phyloP scores from a whole-genome alignment of 495 filamentous ascomycete genomes.

The Aspergillus baeticus region DNA sequence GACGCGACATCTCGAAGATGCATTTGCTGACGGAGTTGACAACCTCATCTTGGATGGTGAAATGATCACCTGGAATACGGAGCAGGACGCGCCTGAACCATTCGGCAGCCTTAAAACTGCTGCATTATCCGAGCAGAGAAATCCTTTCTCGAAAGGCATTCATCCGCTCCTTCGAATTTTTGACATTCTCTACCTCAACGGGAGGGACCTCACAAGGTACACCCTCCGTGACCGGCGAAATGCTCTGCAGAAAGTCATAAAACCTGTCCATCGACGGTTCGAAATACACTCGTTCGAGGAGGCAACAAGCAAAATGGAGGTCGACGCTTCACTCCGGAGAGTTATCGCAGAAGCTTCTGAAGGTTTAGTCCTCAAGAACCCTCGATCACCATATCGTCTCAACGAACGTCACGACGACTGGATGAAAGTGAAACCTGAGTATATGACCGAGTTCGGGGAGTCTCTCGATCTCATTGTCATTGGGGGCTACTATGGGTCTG shows the following conservation, averaged over 20 bases:
- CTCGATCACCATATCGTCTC: conserved; percentile 77
- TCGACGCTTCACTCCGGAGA: conserved; percentile 75
- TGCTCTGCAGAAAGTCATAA: conserved; percentile 68
- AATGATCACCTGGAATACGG: conserved; percentile 99
- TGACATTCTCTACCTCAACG: conserved; percentile 89
- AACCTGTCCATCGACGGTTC: conserved; percentile 66
- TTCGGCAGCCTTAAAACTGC: conserved; percentile 96
- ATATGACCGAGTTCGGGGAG: conserved; percentile 97
- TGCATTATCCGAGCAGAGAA: conserved; percentile 76
- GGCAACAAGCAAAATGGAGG: conserved; percentile 64
- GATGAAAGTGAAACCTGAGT: conserved; percentile 99
- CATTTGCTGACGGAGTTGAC: conserved; percentile 74
- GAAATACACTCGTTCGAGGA: conserved; percentile 77
- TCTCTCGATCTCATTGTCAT: conserved; percentile 85
- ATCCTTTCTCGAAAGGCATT: conserved; percentile 68
- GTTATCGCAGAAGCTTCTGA: conserved; percentile 88
- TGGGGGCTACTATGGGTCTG: conserved; percentile 91
- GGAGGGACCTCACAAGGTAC: conserved; percentile 72
- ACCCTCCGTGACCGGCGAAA: conserved; percentile 77
- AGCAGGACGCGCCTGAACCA: conserved; percentile 75
- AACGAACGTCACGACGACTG: conserved; percentile 95
- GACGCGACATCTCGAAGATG: conserved; percentile 74
- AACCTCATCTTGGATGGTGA: conserved; percentile 94
- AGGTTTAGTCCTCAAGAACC: conserved; percentile 93
- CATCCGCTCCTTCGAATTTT: conserved; percentile 86